Conservation (phyloP, 805 yeast genomes). For the Candida dendrica region DNA sequence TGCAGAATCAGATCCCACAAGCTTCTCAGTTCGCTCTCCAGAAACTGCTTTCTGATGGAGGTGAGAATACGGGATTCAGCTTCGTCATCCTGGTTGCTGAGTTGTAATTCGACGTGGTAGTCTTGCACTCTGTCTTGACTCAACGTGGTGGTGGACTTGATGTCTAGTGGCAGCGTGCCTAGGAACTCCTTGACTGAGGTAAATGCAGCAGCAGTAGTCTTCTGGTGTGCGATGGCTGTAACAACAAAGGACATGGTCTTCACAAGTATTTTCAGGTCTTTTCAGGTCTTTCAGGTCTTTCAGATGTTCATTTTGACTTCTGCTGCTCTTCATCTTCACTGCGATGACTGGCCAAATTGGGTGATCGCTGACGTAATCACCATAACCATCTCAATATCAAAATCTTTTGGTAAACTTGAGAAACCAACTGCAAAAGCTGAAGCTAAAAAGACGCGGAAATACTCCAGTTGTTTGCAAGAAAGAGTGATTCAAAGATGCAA, state of each 20-base stretch:
- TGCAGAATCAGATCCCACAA: conserved; percentile 39
- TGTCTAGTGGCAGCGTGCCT: conserved; percentile 22
- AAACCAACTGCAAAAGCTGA: no score
- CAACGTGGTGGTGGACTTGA: conserved; percentile 21
- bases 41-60: conserved; percentile 6
- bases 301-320: no score
- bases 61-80: conserved; percentile 7
- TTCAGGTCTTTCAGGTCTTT: no score
- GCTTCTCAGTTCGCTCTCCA: conserved; percentile 12
- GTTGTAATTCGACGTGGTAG: conserved; percentile 16
- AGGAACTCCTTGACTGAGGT: conserved; percentile 20
- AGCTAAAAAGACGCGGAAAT: not conserved
- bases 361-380: no score
- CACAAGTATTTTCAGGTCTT: no score
- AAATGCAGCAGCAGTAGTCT: conserved; percentile 11
- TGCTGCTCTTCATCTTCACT: no score
- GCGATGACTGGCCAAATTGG: no score
- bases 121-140: conserved; percentile 34
- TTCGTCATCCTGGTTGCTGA: conserved; percentile 9
- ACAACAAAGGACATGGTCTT: conserved; percentile 10
- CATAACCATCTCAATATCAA: no score
- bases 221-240: conserved; percentile 21
- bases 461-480: no score
- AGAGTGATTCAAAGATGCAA: conserved; percentile 3
- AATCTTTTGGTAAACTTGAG: no score